Evolutionary conservation across 768 basidiomycete species (phyloP), one percentile per base, ranked within the genome.

Genomic region (Tylopilus plumbeoviolaceoides): DNA sequence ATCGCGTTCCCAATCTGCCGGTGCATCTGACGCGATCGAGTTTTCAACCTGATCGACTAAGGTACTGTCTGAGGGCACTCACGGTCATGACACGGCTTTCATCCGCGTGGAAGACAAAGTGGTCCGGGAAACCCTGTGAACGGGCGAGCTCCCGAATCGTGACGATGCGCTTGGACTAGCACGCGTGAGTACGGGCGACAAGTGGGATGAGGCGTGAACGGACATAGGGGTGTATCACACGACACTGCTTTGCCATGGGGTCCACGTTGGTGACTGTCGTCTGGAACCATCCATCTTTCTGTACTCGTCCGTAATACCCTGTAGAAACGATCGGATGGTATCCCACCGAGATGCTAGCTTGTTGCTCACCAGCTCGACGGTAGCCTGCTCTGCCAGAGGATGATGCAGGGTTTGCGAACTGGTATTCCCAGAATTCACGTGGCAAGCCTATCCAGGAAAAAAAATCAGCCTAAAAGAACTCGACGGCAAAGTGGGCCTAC

Each of bases 1-100:
- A 91, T 86, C 0, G 89, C 87, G 61, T 91, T 91, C 14, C 89
- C 89, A 55, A 91, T 89, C 52, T 89, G 87, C 27, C 87, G 75
- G 59, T 89, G 87, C 75, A 90, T 85, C 87, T 91, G 56, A 9
- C 39, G 41, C 14, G 49, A 41, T 48, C 53, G 7, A 52, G 55
- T 36, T 31, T n/a, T 15, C 3, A 12, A 50, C 38, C 31, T 27
- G 44, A 21, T 42, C n/a, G 3, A 44, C 4, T 28, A 47, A 25
- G 15, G 38, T 38, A 25, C 11, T 9, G 28, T n/a, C 2, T 3
- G 14, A 35, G 10, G 6, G 41, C 7, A 72, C 84, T 54, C 53
- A 89, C 87, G 2, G 82, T 87, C 28, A 80, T 73, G 14, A 89
- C 76, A 40, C 76, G 80, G 38, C 80, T 61, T 14, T 75, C 69